Percentiles rank a stretch among this genome's conserved stretches.
phyloP scores from a whole-genome alignment of 2,329 filamentous ascomycete species.

The Daldinia sp. region DNA sequence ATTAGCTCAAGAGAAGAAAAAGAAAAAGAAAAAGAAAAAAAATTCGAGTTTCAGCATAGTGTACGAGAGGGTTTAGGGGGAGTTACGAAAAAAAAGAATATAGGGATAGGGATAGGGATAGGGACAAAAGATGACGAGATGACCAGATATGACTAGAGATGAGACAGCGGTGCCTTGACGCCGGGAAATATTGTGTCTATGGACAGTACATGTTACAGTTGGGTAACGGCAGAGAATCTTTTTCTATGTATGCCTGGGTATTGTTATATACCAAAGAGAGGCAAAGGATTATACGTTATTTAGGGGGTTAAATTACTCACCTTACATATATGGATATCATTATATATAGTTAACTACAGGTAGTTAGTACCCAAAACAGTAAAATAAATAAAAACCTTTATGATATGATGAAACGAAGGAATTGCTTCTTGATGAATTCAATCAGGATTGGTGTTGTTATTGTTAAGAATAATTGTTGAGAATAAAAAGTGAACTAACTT shows the following conservation, averaged over 20 bases:
- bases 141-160: constrained; percentile 18
- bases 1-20: neutral
- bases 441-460: neutral
- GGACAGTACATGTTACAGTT: constrained; percentile 5
- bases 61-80: neutral
- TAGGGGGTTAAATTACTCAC: neutral
- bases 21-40: neutral
- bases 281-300: neutral
- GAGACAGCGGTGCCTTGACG: neutral
- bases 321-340: neutral
- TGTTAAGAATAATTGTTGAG: too few relatives aligned
- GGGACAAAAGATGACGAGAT: constrained; percentile 9
- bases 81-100: neutral
- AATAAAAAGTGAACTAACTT: neutral
- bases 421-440: too few relatives aligned
- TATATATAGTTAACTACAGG: neutral
- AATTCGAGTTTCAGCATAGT: neutral
- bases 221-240: constrained; percentile 5
- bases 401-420: too few relatives aligned
- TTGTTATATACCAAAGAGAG: neutral
- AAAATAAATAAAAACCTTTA: neutral
- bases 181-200: neutral
- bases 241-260: neutral
- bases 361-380: constrained; percentile 2
- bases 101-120: neutral